Evolutionary conservation across 2,329 filamentous ascomycete species (phyloP).

Genomic region (Talaromyces sp.): DNA sequence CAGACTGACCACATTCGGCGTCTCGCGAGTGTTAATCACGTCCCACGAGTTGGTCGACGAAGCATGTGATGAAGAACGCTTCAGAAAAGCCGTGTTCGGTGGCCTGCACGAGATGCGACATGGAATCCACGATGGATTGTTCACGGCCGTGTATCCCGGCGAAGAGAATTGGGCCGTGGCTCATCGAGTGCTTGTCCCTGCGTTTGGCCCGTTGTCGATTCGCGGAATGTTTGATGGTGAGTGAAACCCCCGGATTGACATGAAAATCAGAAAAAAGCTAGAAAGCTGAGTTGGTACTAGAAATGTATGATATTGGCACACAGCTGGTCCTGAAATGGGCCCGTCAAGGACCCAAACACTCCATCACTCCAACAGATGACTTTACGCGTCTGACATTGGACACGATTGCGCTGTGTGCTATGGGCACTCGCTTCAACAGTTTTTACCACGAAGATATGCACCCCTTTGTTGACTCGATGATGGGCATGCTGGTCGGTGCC

Average conservation of each 20-base stretch:
- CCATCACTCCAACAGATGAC: conserved; percentile 61
- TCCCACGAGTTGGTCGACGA: conserved; percentile 58
- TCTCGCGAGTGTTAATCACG: conserved; percentile 45
- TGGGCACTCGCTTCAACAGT: conserved; percentile 70
- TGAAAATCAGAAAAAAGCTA: background rate
- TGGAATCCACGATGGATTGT: conserved; percentile 61
- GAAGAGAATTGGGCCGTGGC: conserved; percentile 63
- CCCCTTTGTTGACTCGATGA: conserved; percentile 66
- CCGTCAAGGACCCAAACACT: conserved; percentile 48
- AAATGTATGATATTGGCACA: conserved; percentile 37
- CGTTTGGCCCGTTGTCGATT: conserved; percentile 44
- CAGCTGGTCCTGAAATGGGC: conserved; percentile 41
- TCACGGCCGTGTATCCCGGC: conserved; percentile 49
- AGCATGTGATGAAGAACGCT: conserved; percentile 62
- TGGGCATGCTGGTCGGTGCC: conserved; percentile 56
- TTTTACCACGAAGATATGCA: conserved; percentile 67
- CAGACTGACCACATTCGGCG: conserved; percentile 48
- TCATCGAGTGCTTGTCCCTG: conserved; percentile 44
- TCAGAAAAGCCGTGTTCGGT: conserved; percentile 52
- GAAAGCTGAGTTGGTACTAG: conserved; percentile 11
- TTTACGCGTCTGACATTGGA: conserved; percentile 71
- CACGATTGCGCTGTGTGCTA: conserved; percentile 66
- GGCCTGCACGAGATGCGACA: conserved; percentile 55
- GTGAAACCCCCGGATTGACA: conserved; percentile 1
- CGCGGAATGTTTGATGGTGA: conserved; percentile 39